These are phyloP conservation scores for Colletotrichum tropicicola DNA, from an alignment of 2,329 filamentous ascomycete genomes.

Conservation along the genomic window DNA sequence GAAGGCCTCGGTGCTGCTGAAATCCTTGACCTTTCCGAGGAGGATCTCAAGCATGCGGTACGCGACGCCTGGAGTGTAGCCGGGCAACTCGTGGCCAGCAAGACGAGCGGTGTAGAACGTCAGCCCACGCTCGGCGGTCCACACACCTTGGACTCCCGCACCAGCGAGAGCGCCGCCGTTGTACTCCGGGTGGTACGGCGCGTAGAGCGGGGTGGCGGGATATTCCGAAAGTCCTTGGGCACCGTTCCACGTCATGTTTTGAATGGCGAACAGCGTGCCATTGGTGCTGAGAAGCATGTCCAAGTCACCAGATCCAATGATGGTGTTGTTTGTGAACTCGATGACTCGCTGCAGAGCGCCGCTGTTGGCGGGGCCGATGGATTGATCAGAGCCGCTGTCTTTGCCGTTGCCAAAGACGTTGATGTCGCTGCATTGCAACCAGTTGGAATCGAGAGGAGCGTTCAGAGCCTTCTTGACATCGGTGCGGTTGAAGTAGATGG, in stretches of 20 bases:
- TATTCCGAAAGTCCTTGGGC: conserved; percentile 67
- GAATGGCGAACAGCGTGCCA: conserved; percentile 70
- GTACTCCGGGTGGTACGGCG: conserved; percentile 41
- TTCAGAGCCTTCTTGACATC: conserved; percentile 77
- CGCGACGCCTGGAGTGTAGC: conserved; percentile 37
- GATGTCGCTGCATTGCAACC: conserved; percentile 36
- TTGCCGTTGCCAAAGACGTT: conserved; percentile 37
- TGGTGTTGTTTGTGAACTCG: conserved; percentile 42
- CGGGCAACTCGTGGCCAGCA: conserved; percentile 37
- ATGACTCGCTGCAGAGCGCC: conserved; percentile 37
- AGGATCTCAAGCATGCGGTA: conserved; percentile 40
- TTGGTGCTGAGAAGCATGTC: conserved; percentile 70
- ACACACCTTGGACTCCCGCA: conserved; percentile 25
- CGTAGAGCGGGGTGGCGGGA: conserved; percentile 41
- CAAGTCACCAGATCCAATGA: conserved; percentile 39
- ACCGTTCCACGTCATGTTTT: conserved; percentile 79
- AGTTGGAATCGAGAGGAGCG: conserved; percentile 54
- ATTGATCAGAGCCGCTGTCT: conserved; percentile 10
- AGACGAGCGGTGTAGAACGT: conserved; percentile 30
- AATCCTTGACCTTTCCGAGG: conserved; percentile 35
- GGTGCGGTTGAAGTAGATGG: conserved; percentile 75
- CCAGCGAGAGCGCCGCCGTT: conserved; percentile 21
- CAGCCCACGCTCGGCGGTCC: conserved; percentile 29
- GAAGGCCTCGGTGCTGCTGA: conserved; percentile 25
- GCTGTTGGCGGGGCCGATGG: conserved; percentile 15